These are phyloP conservation scores for Heterotrichella gracilis DNA, from an alignment of 352 stramenopile genomes.

Conservation along the genomic window DNA sequence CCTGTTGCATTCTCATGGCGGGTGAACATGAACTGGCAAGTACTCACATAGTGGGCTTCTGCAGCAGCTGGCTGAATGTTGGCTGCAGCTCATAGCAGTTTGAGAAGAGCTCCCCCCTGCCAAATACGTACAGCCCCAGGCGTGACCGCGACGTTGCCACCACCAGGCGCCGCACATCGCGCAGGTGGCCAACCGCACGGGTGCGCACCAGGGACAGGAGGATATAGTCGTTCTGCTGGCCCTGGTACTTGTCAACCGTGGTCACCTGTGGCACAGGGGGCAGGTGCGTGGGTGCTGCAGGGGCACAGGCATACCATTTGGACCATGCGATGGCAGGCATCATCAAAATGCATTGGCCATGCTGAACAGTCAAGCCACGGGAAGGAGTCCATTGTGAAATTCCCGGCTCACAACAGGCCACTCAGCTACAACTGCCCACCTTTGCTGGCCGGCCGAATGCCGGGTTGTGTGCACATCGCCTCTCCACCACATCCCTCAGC, in stretches of 20 bases:
- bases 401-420: too few species aligned
- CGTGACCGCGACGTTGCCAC: conserved; percentile 53
- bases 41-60: conserved; percentile 17
- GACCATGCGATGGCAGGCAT: too few species aligned
- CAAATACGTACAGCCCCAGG: conserved; percentile 65
- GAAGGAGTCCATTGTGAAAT: too few species aligned
- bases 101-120: conserved; percentile 31
- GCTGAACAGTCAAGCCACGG: too few species aligned
- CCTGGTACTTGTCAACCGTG: conserved; percentile 71
- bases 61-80: conserved; percentile 26
- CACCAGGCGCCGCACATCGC: conserved; percentile 52
- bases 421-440: too few species aligned
- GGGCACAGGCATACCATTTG: too few species aligned
- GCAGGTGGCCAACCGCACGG: conserved; percentile 44
- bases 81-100: conserved; percentile 33
- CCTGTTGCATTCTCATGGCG: too few species aligned
- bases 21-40: too few species aligned
- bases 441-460: conserved; percentile 23
- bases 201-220: conserved; percentile 62
- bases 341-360: too few species aligned
- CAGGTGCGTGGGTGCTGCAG: too few species aligned
- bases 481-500: conserved; percentile 34
- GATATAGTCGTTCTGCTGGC: conserved; percentile 70
- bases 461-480: conserved; percentile 25
- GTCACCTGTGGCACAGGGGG: conserved; percentile 30